Conservation (phyloP, 495 filamentous ascomycete genomes). For the Chlorociboria aeruginascens region DNA sequence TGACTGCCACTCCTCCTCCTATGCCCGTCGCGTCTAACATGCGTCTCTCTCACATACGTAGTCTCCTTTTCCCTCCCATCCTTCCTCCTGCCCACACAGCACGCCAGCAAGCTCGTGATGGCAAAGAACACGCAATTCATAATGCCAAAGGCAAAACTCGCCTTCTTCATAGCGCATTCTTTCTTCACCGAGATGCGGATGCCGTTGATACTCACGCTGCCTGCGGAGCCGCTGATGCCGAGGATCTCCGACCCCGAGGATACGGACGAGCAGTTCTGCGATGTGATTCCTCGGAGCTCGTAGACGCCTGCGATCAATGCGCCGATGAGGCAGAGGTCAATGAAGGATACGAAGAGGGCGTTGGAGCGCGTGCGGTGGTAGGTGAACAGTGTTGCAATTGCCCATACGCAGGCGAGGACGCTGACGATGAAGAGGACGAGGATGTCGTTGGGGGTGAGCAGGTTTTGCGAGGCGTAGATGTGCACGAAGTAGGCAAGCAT, state of each 20-base stretch:
- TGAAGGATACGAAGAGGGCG: constrained; percentile 60
- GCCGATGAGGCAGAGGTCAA: constrained; percentile 74
- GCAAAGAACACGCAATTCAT: constrained; percentile 80
- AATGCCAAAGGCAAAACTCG: constrained; percentile 73
- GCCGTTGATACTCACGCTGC: constrained; percentile 31
- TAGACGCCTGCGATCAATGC: constrained; percentile 73
- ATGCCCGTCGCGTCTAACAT: constrained; percentile 28
- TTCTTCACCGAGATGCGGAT: constrained; percentile 47
- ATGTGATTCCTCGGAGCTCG: constrained; percentile 57
- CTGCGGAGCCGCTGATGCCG: constrained; percentile 49
- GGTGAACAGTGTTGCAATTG: constrained; percentile 66
- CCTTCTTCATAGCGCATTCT: constrained; percentile 81
- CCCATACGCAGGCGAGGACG: constrained; percentile 69
- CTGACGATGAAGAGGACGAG: constrained; percentile 87
- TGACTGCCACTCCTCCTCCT: constrained; percentile 29
- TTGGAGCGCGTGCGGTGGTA: constrained; percentile 63
- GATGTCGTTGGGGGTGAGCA: constrained; percentile 66
- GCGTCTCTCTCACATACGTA: constrained; percentile 29
- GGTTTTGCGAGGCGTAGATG: constrained; percentile 54
- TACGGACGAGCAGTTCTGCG: constrained; percentile 52
- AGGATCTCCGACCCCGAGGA: constrained; percentile 28
- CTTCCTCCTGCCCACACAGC: constrained; percentile 38
- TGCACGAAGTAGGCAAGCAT: constrained; percentile 84
- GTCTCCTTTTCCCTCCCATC: constrained; percentile 25
- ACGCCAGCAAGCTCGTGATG: constrained; percentile 52